Evolutionary conservation across 148 eudicot genomes (phyloP), one percentile per base, ranked within the genome.

Genomic region (Diospyros kaki): DNA sequence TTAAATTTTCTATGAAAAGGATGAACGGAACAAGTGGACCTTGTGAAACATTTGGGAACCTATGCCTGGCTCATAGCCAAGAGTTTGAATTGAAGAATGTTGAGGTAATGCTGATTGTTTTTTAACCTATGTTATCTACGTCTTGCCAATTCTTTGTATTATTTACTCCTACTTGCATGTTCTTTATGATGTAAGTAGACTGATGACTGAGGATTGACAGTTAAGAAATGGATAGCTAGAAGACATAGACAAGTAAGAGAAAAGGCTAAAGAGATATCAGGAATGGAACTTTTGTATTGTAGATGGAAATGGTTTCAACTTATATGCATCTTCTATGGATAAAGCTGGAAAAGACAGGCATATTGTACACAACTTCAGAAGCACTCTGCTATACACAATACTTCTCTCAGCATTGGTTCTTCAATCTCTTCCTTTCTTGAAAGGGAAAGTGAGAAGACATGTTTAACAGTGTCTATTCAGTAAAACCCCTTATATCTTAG

Each of bases 21-120:
- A 84, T 95, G 85, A 77, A 73, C 44, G 98, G 99, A 82, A 87
- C 85, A 58, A 95, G 99, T 87, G 97, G 99, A 77, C 88, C 94
- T 53, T 95, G 93, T 79, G 96, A 93, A 64, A 95, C 99, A 55
- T 95, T 89, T 83, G 99, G 97, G 71, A 92, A 85, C 76, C 76
- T 80, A 68, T 88, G 96, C 82, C 81, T 95, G 78, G 94, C 99
- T 74, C 91, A 89, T 72, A 87, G 84, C 85, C 80, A 87, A 64
- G 94, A 91, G 64, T 95, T 93, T 71, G 89, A 88, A 60, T 51
- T 93, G 84, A 93, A 93, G 85, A 87, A 93, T 78, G 98, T 95
- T 58, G 99, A 95, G 99, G 99, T 86, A 79, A 58, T 69, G 55
- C 15, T 67, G 28, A 46, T 6, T 46, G 28, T 69, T 43, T 44